These are phyloP conservation scores for Pelargonium myrrhifolium DNA, from an alignment of 441 rosid genomes.

Conservation along the genomic window DNA sequence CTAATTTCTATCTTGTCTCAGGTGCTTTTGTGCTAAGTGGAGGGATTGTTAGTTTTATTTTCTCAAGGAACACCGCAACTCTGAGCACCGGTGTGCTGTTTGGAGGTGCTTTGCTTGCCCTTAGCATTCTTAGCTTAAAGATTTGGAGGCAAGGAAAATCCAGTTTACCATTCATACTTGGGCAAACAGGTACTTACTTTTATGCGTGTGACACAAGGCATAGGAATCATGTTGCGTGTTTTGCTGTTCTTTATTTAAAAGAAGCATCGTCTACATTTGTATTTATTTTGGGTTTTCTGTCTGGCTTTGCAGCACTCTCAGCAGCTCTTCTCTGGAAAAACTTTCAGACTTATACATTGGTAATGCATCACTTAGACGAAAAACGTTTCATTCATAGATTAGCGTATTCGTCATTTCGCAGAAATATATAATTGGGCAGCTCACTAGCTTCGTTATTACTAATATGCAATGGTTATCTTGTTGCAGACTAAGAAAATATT, in stretches of 20 bases:
- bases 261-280: background rate
- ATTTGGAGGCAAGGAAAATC: conserved; percentile 87
- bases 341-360: conserved; percentile 54
- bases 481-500: conserved; percentile 71
- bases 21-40: conserved; percentile 59
- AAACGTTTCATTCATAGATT: background rate
- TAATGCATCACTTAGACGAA: conserved; percentile 5
- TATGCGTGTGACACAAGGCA: background rate
- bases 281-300: background rate
- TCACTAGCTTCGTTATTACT: too few relatives aligned
- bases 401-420: background rate
- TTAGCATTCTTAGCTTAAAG: conserved; percentile 69
- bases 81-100: conserved; percentile 43
- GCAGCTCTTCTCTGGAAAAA: conserved; percentile 68
- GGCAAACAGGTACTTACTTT: conserved; percentile 66
- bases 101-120: conserved; percentile 78
- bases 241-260: background rate
- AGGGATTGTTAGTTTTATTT: conserved; percentile 60
- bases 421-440: background rate
- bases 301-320: conserved; percentile 55
- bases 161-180: conserved; percentile 73
- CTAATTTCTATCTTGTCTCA: conserved; percentile 9
- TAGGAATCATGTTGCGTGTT: background rate
- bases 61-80: conserved; percentile 52
- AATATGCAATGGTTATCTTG: conserved; percentile 1